phyloP scores from a whole-genome alignment of 2,329 filamentous ascomycete genomes.

The Cytospora schulzeri region DNA sequence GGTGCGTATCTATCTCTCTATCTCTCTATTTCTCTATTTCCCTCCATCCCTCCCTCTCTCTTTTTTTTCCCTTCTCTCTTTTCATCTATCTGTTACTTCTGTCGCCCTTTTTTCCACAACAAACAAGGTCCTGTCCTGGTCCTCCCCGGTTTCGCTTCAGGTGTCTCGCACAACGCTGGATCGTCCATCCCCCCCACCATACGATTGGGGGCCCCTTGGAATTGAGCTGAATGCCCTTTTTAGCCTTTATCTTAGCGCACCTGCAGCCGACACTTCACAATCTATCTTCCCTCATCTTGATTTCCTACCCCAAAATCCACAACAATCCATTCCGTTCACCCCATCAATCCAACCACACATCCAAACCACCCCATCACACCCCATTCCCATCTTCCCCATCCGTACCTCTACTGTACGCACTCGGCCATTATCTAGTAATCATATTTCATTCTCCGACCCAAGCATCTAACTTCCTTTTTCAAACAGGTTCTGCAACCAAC shows the following conservation, averaged over 20 bases:
- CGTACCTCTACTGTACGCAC: not conserved
- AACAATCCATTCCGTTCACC: conserved; percentile 11
- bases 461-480: not conserved
- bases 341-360: not conserved
- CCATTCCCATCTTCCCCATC: conserved; percentile 5
- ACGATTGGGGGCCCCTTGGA: conserved; percentile 22
- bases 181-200: conserved; percentile 1
- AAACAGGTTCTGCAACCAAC: conserved; percentile 6
- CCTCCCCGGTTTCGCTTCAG: conserved; percentile 23
- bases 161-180: conserved; percentile 25
- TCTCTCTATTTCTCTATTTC: not conserved
- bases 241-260: conserved; percentile 28
- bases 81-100: conserved; percentile 9
- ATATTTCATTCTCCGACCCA: conserved; percentile 8
- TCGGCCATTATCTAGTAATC: not conserved
- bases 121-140: not conserved
- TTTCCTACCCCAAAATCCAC: conserved; percentile 18
- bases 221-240: conserved; percentile 24
- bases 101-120: conserved; percentile 2
- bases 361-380: not conserved
- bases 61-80: not conserved
- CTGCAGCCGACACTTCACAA: conserved; percentile 22
- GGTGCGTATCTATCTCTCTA: not conserved
- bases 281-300: conserved; percentile 10
- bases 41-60: not conserved